phyloP scores from a whole-genome alignment of 2,329 filamentous ascomycete genomes.

The Trichoderma atrobrunneum region DNA sequence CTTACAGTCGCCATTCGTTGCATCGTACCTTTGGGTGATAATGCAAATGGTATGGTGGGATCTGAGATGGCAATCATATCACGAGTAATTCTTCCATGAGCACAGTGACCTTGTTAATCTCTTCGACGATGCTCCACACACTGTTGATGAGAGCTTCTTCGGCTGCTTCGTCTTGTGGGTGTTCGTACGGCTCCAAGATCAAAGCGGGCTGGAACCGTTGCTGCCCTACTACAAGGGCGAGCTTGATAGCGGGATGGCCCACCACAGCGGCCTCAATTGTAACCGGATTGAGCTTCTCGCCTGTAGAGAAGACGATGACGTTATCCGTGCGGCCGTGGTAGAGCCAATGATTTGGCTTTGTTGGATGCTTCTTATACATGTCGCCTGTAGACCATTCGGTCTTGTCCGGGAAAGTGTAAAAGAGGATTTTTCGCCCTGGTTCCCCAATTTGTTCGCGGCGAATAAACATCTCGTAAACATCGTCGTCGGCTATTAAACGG shows the following conservation, averaged over 20 bases:
- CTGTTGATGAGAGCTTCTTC: slow-evolving; percentile 36
- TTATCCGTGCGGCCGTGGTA: slow-evolving; percentile 40
- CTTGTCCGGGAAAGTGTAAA: slow-evolving; percentile 36
- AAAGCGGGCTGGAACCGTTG: slow-evolving; percentile 46
- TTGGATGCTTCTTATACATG: slow-evolving; percentile 37
- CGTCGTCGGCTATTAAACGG: slow-evolving; percentile 24
- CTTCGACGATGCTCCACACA: slow-evolving; percentile 43
- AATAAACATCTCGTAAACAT: slow-evolving; percentile 35
- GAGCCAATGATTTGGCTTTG: slow-evolving; percentile 33
- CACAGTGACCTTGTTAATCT: slow-evolving; percentile 44
- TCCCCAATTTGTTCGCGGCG: slow-evolving; percentile 37
- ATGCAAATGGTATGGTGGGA: slow-evolving; percentile 42
- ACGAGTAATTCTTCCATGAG: slow-evolving; percentile 45
- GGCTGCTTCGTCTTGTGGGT: slow-evolving; percentile 28
- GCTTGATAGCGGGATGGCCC: slow-evolving; percentile 30
- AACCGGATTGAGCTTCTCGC: slow-evolving; percentile 43
- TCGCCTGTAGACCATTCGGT: slow-evolving; percentile 38
- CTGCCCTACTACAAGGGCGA: slow-evolving; percentile 41
- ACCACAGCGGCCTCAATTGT: slow-evolving; percentile 35
- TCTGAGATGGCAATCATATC: slow-evolving; percentile 40
- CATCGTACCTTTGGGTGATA: slow-evolving; percentile 46
- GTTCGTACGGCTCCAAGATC: slow-evolving; percentile 42
- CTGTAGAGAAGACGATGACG: slow-evolving; percentile 41
- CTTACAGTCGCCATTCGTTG: slow-evolving; percentile 40
- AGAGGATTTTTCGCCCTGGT: slow-evolving; percentile 35